Percentiles rank a stretch among this genome's conserved stretches.
phyloP scores from a whole-genome alignment of 352 stramenopile species.

The Albugo laibachii region DNA sequence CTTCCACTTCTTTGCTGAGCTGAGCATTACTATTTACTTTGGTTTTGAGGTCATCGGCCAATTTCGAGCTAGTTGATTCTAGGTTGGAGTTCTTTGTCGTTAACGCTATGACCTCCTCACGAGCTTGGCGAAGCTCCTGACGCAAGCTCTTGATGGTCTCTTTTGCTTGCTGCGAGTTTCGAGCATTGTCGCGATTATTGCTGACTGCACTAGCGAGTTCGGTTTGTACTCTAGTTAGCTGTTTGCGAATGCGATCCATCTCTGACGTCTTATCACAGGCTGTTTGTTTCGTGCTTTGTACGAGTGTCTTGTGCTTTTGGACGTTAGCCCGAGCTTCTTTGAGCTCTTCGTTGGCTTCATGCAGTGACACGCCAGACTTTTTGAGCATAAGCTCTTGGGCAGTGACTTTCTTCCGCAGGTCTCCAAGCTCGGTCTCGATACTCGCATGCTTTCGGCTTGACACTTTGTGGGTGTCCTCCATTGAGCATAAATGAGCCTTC shows the following conservation, averaged over 20 bases:
- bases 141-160: too few relatives aligned
- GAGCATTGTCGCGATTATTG: too few relatives aligned
- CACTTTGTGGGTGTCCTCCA: too few relatives aligned
- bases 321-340: constrained; percentile 42
- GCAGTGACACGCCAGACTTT: constrained; percentile 39
- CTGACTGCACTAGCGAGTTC: constrained; percentile 17
- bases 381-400: constrained; percentile 45
- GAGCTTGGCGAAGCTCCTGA: too few relatives aligned
- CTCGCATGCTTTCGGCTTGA: too few relatives aligned
- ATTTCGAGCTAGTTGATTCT: neutral
- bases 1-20: neutral
- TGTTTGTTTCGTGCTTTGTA: constrained; percentile 30
- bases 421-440: too few relatives aligned
- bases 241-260: constrained; percentile 39
- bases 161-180: too few relatives aligned
- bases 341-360: constrained; percentile 54
- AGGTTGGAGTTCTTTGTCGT: too few relatives aligned
- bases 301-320: constrained; percentile 55
- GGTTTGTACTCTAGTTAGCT: constrained; percentile 24
- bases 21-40: neutral
- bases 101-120: too few relatives aligned
- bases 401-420: too few relatives aligned
- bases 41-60: neutral
- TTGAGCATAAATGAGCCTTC: too few relatives aligned
- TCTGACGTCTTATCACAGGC: constrained; percentile 48